phyloP scores from a whole-genome alignment of 768 basidiomycete species.

The Boletus bicolor region DNA sequence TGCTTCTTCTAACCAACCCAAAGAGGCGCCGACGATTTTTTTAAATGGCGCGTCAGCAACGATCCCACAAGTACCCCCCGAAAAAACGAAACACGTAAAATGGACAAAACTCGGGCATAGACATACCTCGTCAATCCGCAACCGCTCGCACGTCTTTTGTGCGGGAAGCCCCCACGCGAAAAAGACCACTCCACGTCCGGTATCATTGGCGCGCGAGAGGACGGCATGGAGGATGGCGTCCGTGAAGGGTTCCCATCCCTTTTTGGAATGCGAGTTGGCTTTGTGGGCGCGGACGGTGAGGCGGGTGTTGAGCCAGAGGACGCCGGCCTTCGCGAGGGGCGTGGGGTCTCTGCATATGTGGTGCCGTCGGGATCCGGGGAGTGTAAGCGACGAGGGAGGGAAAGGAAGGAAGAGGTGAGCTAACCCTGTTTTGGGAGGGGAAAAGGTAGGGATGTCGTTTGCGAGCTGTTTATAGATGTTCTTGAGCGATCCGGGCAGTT shows the following conservation, averaged over 20 bases:
- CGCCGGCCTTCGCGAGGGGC: constrained; percentile 65
- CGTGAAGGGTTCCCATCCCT: constrained; percentile 82
- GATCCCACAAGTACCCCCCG: no score
- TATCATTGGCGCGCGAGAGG: constrained; percentile 27
- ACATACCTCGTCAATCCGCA: constrained; percentile 59
- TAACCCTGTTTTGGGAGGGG: constrained; percentile 63
- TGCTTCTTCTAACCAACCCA: constrained; percentile 47
- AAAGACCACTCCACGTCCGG: constrained; percentile 60
- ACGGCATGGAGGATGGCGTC: constrained; percentile 62
- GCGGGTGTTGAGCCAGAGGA: constrained; percentile 74
- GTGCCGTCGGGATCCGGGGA: no score
- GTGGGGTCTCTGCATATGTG: constrained; percentile 56
- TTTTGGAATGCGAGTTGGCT: constrained; percentile 70
- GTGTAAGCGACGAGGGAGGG: not conserved
- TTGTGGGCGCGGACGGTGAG: constrained; percentile 76
- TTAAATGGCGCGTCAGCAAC: no score
- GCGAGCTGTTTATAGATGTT: constrained; percentile 78
- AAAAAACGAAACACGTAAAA: not conserved
- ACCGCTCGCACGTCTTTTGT: constrained; percentile 55
- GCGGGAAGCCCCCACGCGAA: constrained; percentile 83
- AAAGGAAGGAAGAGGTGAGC: not conserved
- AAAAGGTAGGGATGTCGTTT: constrained; percentile 59
- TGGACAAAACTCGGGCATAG: no score
- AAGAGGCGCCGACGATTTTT: no score
- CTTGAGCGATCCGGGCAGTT: constrained; percentile 51